Evolutionary conservation across 2,329 filamentous ascomycete genomes (phyloP).

Genomic region (Diaporthe capsici): DNA sequence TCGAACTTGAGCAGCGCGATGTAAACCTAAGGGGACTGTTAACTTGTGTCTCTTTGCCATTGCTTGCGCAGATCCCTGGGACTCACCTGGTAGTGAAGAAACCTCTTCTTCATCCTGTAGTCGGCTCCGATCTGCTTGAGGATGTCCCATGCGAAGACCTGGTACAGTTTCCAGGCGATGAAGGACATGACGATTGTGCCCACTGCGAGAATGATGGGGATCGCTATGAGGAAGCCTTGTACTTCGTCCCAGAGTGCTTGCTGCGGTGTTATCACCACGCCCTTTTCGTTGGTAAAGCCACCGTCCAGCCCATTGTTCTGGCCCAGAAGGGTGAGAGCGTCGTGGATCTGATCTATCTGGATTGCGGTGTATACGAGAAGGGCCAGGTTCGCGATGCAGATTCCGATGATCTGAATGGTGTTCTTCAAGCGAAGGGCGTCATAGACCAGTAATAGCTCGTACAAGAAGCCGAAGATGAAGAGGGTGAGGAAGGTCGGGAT

Average conservation of each 20-base stretch:
- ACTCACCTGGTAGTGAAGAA: conserved; percentile 92
- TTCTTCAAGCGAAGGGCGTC: conserved; percentile 96
- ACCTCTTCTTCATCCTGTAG: conserved; percentile 95
- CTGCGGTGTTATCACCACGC: conserved; percentile 39
- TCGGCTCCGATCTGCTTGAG: conserved; percentile 99
- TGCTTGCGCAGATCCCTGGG: background rate
- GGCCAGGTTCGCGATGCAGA: conserved; percentile 92
- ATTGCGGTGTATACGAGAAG: conserved; percentile 94
- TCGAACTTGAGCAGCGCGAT: conserved; percentile 98
- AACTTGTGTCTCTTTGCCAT: conserved; percentile 39
- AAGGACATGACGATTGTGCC: conserved; percentile 81
- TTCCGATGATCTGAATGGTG: conserved; percentile 97
- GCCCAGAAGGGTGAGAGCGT: conserved; percentile 74
- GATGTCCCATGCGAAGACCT: conserved; percentile 99
- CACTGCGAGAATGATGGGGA: conserved; percentile 86
- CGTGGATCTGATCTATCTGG: conserved; percentile 90
- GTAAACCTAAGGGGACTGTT: conserved; percentile 79
- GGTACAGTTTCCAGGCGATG: conserved; percentile 94
- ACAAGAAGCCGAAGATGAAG: conserved; percentile 97
- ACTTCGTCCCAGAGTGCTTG: conserved; percentile 76
- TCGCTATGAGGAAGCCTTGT: conserved; percentile 84
- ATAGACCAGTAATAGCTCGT: conserved; percentile 90
- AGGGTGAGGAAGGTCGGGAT: conserved; percentile 96
- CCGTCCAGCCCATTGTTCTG: conserved; percentile 58
- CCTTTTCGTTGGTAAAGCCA: conserved; percentile 44